Evolutionary conservation across 345 rosid genomes (phyloP), one percentile per base, ranked within the genome.

Genomic region (Eucalyptus virginea): DNA sequence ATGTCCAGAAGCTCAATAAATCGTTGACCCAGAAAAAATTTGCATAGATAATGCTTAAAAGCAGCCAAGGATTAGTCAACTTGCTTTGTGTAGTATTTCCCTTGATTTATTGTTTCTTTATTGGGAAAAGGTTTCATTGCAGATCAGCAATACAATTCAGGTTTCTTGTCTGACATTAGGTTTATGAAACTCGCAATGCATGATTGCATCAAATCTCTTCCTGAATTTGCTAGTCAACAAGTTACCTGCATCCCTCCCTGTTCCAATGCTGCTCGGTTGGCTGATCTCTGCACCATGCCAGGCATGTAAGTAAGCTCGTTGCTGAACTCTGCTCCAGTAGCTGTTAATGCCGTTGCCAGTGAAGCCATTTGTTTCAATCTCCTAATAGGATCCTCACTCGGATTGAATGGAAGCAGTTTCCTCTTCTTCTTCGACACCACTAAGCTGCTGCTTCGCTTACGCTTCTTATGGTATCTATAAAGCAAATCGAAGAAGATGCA

Each of bases 201-300:
- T 11, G 17, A 37, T 87, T 2, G 65, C 80, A 87, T 52, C 88
- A 52, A 8, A 28, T 87, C 54, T 30, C 58, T 48, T 37, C 62
- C 49, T 32, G 47, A 18, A 32, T 11, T 52, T 4, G 47, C 30
- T 45, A 23, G 60, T 88, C 49, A 89, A 86, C 32, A 2, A 2
- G 62, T 81, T 86, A 97, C 99, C 99, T 97, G 99, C 98, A 97
- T 97, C 88, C 99, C 98, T 89, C 94, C 99, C 81, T 92, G 94
- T 94, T 98, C 99, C 44, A 96, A 89, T 54, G 86, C 89, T 60
- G 99, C 94, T 88, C 88, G 83, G 91, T 98, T 98, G 28, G 95
- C 97, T 32, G 95, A 94, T 91, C 95, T 91, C 44, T 93, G 94
- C 60, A 96, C 99, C 96, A 95, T 95, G 86, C 95, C 92, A 44